Evolutionary conservation across 202 grass and related monocot genomes (phyloP).

Genomic region (Schoenoplectus tabernaemontani): DNA sequence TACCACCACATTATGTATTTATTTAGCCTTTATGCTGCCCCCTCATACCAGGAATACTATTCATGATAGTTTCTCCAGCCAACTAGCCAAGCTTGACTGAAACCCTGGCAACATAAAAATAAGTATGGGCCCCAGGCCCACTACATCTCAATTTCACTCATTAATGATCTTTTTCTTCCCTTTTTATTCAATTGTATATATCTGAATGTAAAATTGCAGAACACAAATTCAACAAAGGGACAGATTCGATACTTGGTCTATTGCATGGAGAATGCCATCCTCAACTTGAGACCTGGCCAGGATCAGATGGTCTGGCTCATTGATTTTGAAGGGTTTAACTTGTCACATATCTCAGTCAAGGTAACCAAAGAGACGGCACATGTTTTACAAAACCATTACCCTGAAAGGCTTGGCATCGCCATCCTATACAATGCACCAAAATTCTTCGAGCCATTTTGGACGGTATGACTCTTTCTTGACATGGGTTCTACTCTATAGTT

Average conservation of each 20-base stretch:
- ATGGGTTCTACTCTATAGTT: background rate
- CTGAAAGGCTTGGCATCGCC: slow-evolving; percentile 92
- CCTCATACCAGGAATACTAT: background rate
- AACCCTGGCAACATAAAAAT: background rate
- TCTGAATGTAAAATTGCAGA: slow-evolving; percentile 34
- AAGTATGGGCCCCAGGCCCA: background rate
- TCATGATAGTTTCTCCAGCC: background rate
- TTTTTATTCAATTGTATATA: background rate
- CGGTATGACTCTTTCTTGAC: slow-evolving; percentile 34
- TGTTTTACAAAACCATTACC: slow-evolving; percentile 88
- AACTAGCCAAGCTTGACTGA: background rate
- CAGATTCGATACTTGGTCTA: slow-evolving; percentile 77
- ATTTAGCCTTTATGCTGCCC: background rate
- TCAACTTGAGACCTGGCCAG: slow-evolving; percentile 61
- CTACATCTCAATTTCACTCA: slow-evolving; percentile 1
- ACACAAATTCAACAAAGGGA: slow-evolving; percentile 78
- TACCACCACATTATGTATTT: background rate
- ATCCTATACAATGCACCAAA: slow-evolving; percentile 90
- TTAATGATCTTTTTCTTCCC: slow-evolving; percentile 5
- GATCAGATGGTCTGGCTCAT: slow-evolving; percentile 99
- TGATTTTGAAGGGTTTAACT: slow-evolving; percentile 71
- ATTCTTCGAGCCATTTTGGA: slow-evolving; percentile 91
- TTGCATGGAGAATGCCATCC: slow-evolving; percentile 97
- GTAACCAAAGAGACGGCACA: slow-evolving; percentile 85
- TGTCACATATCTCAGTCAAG: slow-evolving; percentile 60